A percentile compares a stretch with the other conserved stretches of the same genome.
Conservation (phyloP, 345 rosid genomes). For the Salix suchowensis region DNA sequence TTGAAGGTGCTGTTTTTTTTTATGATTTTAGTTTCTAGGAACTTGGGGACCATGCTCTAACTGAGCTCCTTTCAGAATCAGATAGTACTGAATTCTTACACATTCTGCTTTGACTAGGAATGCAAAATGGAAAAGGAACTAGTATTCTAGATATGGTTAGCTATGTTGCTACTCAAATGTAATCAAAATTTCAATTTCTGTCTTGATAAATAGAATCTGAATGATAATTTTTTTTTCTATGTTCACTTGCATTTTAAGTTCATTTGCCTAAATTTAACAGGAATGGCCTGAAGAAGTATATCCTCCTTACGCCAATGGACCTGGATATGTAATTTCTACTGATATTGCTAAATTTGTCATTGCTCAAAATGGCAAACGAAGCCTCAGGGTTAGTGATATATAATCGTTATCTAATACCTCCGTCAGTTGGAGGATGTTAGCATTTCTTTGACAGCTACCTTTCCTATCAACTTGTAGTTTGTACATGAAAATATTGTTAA, state of each 20-base stretch:
- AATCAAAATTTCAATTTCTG: neutral
- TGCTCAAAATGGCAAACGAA: conserved; percentile 53
- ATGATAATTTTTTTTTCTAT: neutral
- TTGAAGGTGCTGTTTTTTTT: too few species aligned
- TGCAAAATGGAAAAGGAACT: neutral
- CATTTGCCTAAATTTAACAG: conserved; percentile 42
- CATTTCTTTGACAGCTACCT: neutral
- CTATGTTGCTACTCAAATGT: neutral
- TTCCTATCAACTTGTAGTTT: neutral
- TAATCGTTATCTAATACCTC: neutral
- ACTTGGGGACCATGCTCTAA: too few species aligned
- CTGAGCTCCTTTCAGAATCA: too few species aligned
- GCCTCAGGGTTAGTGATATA: conserved; percentile 58
- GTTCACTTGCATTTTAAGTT: conserved; percentile 1
- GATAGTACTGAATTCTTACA: too few species aligned
- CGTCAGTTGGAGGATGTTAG: neutral
- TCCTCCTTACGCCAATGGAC: conserved; percentile 96
- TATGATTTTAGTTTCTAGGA: too few species aligned
- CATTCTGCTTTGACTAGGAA: neutral
- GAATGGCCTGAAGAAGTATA: conserved; percentile 92
- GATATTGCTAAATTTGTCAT: conserved; percentile 60
- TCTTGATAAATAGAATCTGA: neutral
- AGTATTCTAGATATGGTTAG: neutral
- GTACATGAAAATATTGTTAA: neutral
- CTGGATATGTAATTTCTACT: conserved; percentile 75